These are phyloP conservation scores for Nicotiana tabacum DNA, from an alignment of 257 asterid genomes.

Conservation along the genomic window DNA sequence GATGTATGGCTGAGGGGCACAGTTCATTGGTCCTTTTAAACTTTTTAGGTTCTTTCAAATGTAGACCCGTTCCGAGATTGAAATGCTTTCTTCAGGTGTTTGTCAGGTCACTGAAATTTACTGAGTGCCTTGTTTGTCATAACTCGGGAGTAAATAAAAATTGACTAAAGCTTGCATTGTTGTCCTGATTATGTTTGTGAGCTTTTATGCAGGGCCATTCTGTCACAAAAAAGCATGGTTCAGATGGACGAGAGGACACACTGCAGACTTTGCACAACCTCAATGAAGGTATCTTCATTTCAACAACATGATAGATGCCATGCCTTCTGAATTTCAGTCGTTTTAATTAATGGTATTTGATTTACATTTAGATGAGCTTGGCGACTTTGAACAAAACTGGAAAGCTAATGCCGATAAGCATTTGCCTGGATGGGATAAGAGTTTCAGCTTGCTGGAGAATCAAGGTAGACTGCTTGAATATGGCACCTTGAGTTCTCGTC, in stretches of 20 bases:
- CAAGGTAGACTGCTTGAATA: conserved; percentile 31
- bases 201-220: conserved; percentile 65
- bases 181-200: background rate
- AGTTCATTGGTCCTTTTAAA: background rate
- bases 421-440: conserved; percentile 63
- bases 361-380: conserved; percentile 55
- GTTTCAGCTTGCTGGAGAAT: conserved; percentile 54
- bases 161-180: background rate
- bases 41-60: background rate
- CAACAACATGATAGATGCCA: background rate
- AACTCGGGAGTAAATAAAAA: background rate
- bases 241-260: conserved; percentile 56
- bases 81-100: background rate
- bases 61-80: background rate
- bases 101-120: background rate
- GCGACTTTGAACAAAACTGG: conserved; percentile 72
- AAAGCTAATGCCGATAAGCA: conserved; percentile 51
- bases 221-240: conserved; percentile 40
- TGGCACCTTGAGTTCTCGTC: background rate
- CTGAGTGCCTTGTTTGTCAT: background rate
- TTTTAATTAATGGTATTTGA: conserved; percentile 4
- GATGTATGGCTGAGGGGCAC: background rate
- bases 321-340: background rate
- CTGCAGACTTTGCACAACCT: conserved; percentile 80
- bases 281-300: conserved; percentile 56